phyloP scores from a whole-genome alignment of 225 moss, liverwort and hornwort species.

The Pleurozium schreberi region DNA sequence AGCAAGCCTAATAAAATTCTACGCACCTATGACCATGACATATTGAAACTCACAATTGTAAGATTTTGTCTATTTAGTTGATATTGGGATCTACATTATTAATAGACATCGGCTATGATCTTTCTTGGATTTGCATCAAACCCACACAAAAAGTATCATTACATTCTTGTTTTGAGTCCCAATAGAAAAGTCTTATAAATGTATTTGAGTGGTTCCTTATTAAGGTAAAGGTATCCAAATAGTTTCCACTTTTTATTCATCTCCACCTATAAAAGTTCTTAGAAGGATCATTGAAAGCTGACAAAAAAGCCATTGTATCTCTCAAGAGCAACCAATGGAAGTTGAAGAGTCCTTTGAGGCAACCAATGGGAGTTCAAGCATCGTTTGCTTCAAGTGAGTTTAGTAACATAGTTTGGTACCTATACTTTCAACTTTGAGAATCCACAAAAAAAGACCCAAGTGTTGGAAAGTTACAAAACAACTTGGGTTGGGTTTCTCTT shows the following conservation, averaged over 20 bases:
- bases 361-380: not conserved
- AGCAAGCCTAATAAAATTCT: not conserved
- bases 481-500: too few species aligned
- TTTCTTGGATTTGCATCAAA: not conserved
- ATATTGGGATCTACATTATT: not conserved
- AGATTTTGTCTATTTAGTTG: not conserved
- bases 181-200: accelerated
- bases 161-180: not conserved
- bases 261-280: too few species aligned
- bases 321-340: not conserved
- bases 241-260: not conserved
- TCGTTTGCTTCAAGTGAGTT: not conserved
- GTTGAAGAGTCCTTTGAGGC: not conserved
- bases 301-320: not conserved
- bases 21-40: accelerated
- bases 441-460: not conserved
- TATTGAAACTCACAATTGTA: not conserved
- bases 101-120: accelerated
- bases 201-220: not conserved
- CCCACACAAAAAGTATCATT: not conserved
- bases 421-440: not conserved
- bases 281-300: too few species aligned
- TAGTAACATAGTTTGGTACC: not conserved
- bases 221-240: not conserved
- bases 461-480: not conserved